A percentile compares a stretch with the other conserved stretches of the same genome.
Conservation (phyloP, 805 yeast genomes). For the Ascoidea tarda region DNA sequence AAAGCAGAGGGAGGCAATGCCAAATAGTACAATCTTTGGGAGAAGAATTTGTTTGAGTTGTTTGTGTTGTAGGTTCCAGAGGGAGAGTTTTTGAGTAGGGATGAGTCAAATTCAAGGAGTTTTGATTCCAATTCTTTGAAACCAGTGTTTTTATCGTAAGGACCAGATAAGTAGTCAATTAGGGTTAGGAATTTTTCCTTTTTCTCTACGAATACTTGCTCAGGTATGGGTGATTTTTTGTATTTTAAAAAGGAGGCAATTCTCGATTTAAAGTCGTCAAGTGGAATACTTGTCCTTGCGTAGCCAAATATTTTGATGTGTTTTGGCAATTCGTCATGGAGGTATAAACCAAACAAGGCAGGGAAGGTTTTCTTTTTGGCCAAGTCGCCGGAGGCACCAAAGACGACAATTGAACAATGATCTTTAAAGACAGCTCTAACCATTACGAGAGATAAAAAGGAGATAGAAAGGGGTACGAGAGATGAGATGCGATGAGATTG, state of each 20-base stretch:
- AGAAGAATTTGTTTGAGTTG: constrained; percentile 36
- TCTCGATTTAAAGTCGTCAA: constrained; percentile 55
- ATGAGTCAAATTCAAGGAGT: constrained; percentile 24
- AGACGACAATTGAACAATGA: constrained; percentile 62
- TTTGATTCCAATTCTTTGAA: constrained; percentile 38
- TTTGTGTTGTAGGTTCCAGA: constrained; percentile 14
- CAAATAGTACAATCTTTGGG: constrained; percentile 79
- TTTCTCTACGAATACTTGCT: constrained; percentile 21
- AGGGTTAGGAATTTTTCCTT: constrained; percentile 52
- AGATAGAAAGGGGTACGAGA: too few species aligned
- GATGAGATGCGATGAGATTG: too few species aligned
- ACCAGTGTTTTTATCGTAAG: constrained; percentile 73
- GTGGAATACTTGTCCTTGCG: constrained; percentile 69
- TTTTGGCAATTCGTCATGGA: constrained; percentile 65
- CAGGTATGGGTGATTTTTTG: constrained; percentile 29
- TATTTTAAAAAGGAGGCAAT: constrained; percentile 40
- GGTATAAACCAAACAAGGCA: constrained; percentile 60
- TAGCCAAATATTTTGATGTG: constrained; percentile 74
- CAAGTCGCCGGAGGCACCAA: constrained; percentile 92
- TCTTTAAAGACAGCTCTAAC: constrained; percentile 32
- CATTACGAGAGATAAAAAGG: too few species aligned
- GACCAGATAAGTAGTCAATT: constrained; percentile 59
- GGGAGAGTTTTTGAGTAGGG: too few species aligned
- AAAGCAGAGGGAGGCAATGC: constrained; percentile 94
- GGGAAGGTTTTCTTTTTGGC: constrained; percentile 95